Conservation (phyloP, 2,329 filamentous ascomycete species). For the Pseudophaeomoniella oleicola region DNA sequence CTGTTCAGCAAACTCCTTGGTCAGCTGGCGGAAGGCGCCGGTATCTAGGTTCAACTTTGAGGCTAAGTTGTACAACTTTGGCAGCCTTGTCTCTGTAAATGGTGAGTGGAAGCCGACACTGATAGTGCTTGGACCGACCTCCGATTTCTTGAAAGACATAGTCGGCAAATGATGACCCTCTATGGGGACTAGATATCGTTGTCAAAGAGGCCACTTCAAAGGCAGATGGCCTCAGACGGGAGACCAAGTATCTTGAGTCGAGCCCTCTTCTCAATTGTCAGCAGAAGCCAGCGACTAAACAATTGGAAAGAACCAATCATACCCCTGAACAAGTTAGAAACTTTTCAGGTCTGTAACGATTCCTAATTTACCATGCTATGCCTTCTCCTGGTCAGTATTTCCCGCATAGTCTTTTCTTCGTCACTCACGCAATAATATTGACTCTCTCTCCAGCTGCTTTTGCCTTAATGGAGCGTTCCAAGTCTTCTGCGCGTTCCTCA, state of each 20-base stretch:
- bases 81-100: slow-evolving; percentile 29
- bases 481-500: slow-evolving; percentile 38
- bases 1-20: slow-evolving; percentile 40
- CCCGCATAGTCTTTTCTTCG: not conserved
- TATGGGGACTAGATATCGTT: slow-evolving; percentile 47
- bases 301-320: too few relatives aligned
- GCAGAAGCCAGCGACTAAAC: not conserved
- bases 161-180: slow-evolving; percentile 47
- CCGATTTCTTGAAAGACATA: slow-evolving; percentile 45
- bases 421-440: slow-evolving; percentile 48
- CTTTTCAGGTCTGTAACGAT: not conserved
- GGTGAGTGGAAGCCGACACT: not conserved
- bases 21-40: slow-evolving; percentile 47
- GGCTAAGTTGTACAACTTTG: slow-evolving; percentile 40
- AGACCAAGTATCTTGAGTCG: slow-evolving; percentile 51
- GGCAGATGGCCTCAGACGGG: slow-evolving; percentile 39
- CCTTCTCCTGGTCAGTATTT: slow-evolving; percentile 12
- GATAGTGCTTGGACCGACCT: slow-evolving; percentile 27
- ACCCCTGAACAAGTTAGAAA: not conserved
- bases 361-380: slow-evolving; percentile 31
- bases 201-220: slow-evolving; percentile 64
- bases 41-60: slow-evolving; percentile 41
- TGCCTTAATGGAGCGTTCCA: slow-evolving; percentile 37
- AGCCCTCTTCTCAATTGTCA: slow-evolving; percentile 33
- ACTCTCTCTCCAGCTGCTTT: slow-evolving; percentile 42